phyloP scores from a whole-genome alignment of 306 rosid genomes.

The Vicia faba region DNA sequence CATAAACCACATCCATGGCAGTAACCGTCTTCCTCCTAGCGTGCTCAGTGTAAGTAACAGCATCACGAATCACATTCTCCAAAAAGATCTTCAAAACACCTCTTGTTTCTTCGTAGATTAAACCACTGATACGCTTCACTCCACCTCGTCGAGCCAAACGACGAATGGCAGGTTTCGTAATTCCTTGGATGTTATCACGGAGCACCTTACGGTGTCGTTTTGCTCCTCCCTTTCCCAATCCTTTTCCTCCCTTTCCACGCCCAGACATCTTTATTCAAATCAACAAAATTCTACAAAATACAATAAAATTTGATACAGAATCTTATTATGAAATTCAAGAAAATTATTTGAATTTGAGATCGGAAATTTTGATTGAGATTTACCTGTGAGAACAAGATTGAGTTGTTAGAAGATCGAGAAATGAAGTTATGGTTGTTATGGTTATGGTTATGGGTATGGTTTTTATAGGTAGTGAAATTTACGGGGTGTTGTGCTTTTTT shows the following conservation, averaged over 20 bases:
- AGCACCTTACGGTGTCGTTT: slow-evolving; percentile 73
- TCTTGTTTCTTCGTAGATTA: slow-evolving; percentile 70
- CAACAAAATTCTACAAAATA: background rate
- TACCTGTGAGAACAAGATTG: background rate
- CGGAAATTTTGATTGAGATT: too few relatives aligned
- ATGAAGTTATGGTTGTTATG: background rate
- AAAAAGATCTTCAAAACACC: slow-evolving; percentile 71
- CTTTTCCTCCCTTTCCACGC: slow-evolving; percentile 76
- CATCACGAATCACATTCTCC: slow-evolving; percentile 77
- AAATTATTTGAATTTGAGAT: background rate
- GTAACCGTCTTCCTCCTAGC: slow-evolving; percentile 72
- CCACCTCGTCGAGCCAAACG: slow-evolving; percentile 75
- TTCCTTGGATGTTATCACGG: slow-evolving; percentile 69
- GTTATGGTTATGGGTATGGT: background rate
- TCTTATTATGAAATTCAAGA: background rate
- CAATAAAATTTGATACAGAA: background rate
- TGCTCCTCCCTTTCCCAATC: slow-evolving; percentile 78
- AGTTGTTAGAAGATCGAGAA: too few relatives aligned
- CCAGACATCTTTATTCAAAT: slow-evolving; percentile 55
- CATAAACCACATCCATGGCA: slow-evolving; percentile 74
- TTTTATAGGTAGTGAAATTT: slow-evolving; percentile 30
- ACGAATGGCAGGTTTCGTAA: slow-evolving; percentile 66
- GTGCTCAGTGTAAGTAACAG: slow-evolving; percentile 71
- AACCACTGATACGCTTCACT: slow-evolving; percentile 68
- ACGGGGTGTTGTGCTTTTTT: background rate